A percentile compares a stretch with the other conserved stretches of the same genome.
Evolutionary conservation across 2,329 filamentous ascomycete species (phyloP).

Genomic region (Verticillium albo-atrum): DNA sequence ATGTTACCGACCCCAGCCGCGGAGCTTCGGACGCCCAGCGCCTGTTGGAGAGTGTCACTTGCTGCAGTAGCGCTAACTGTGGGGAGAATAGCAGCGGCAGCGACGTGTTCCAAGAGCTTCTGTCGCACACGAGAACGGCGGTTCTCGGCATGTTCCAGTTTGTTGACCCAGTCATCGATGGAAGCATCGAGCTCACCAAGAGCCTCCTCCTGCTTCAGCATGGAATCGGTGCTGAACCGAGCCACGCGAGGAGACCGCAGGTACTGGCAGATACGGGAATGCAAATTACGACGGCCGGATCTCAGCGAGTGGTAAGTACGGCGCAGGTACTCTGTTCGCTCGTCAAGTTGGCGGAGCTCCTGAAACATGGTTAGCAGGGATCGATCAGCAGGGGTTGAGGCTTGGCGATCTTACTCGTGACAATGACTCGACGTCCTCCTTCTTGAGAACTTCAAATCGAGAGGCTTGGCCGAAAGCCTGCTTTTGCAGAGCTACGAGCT

Average conservation of each 20-base stretch:
- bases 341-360: constrained; percentile 73
- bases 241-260: constrained; percentile 66
- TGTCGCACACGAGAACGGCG: constrained; percentile 70
- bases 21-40: constrained; percentile 33
- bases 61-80: constrained; percentile 22
- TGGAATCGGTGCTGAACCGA: constrained; percentile 68
- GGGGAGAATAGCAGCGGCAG: constrained; percentile 59
- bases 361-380: constrained; percentile 21
- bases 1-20: constrained; percentile 33
- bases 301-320: constrained; percentile 72
- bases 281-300: constrained; percentile 71
- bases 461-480: constrained; percentile 60
- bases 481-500: constrained; percentile 48
- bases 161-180: constrained; percentile 76
- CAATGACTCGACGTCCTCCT: constrained; percentile 59
- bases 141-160: constrained; percentile 78
- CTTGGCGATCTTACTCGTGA: constrained; percentile 47
- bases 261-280: constrained; percentile 72
- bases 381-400: neutral
- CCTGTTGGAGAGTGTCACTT: constrained; percentile 36
- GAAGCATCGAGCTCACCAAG: constrained; percentile 70
- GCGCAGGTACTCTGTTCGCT: constrained; percentile 72
- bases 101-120: constrained; percentile 77
- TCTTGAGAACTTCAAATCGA: constrained; percentile 60
- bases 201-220: constrained; percentile 77